Evolutionary conservation across 225 moss, liverwort and hornwort species (phyloP), one percentile per base, ranked within the genome.

Genomic region (Straminergon stramineum): DNA sequence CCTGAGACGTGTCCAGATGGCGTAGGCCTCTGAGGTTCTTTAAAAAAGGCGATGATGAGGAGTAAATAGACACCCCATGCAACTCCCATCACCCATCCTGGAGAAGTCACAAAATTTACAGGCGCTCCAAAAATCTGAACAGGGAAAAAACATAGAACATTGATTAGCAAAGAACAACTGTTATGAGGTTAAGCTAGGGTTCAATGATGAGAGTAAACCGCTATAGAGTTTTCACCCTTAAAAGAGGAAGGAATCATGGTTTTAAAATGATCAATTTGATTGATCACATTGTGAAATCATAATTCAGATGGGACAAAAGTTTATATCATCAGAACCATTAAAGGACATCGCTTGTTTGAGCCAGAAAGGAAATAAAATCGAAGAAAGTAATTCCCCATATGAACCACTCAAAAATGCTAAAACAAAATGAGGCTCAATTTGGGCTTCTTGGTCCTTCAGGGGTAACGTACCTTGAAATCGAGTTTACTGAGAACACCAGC

Each of bases 81-180:
- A 55, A 90, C 45, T 52, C n/a, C 92, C 98, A 99, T 97, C 78
- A 96, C 86, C 98, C 98, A 99, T 90, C 98, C 98, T 45, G 98
- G 98, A 77, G 96, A 89, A 41, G 98, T 99, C 73, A 94, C 96
- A 88, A 94, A 94, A 91, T 97, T 94, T 48, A 99, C 94, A 58
- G 97, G 97, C 66, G 95, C 89, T 87, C 97, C 96, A 62, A 91
- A 92, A 68, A 99, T n/a, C 89, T 91, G 95, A 82, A 87, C 71
- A 84, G 45, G 68, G 51, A 89, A 71, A 81, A 48, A 16, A 37
- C 20, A 77, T 26, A 68, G 53, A 68, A n/a, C 22, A 74, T 71
- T 55, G 51, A 77, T 45, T 43, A 60, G 85, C 45, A 85, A 58
- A 73, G 41, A 57, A 85, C 43, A 74, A 51, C n/a, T 51, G 52